Evolutionary conservation across 148 eudicot genomes (phyloP), one percentile per base, ranked within the genome.

Genomic region (Spergularia marina): DNA sequence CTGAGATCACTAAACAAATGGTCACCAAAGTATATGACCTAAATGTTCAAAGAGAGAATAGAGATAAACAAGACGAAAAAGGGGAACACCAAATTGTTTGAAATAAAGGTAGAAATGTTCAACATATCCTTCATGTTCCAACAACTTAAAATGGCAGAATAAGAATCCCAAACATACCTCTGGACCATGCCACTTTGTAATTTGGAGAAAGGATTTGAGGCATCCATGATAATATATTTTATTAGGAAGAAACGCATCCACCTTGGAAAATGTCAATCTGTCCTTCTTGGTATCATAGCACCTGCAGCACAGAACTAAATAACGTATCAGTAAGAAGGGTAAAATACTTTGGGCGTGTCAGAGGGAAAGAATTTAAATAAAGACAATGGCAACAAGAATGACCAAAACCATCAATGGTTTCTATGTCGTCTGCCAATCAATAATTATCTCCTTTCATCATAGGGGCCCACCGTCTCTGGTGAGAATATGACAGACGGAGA

Each of bases 1-100:
- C 99, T 88, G 7, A 96, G 85, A 79, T 96, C 99, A 73, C 99
- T 96, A 74, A 92, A 93, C 57, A 96, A 85, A 80, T 92, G 99
- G 87, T 96, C 99, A 63, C 99, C 99, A 82, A 92, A 96, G 84
- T 96, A 96, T 78, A 96, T 96, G 73, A 96, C 99, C 99, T 95
- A 76, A 65, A 60, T 53, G 40, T 73, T 68, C 17, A 53, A 53
- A 55, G 60, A 41, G 11, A 58, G 39, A 68, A 70, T 56, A 76
- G 53, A 73, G 54, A 68, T 56, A 25, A 51, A 56, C 25, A 74
- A 11, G 51, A 44, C 58, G 25, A 11, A 75, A 10, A 56, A 53
- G 55, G 30, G 39, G 39, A 81, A 6, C 56, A 41, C 59, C 10
- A 65, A 75, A 72, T 54, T 5, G 4, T 13, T 70, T 53, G 70